Conservation (phyloP, 2,329 filamentous ascomycete species). For the Coleophoma cylindrospora region DNA sequence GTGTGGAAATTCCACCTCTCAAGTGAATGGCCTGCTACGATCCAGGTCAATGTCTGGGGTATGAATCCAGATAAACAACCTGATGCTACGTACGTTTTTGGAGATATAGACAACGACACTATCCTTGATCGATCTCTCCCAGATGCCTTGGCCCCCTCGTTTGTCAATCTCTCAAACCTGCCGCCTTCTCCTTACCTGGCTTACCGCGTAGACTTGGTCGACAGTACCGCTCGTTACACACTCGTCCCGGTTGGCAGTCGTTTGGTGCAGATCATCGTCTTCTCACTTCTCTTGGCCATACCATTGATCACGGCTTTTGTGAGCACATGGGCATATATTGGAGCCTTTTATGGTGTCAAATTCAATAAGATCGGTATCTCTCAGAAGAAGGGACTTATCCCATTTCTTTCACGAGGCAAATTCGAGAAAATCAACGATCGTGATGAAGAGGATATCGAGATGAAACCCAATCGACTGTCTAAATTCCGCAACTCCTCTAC, state of each 20-base stretch:
- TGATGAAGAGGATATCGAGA: constrained; percentile 3
- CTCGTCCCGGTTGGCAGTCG: constrained; percentile 48
- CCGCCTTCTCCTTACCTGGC: constrained; percentile 50
- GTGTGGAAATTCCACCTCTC: constrained; percentile 56
- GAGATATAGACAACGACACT: constrained; percentile 55
- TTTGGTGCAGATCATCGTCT: constrained; percentile 47
- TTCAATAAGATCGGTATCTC: constrained; percentile 53
- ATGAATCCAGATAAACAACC: constrained; percentile 59
- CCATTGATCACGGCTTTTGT: constrained; percentile 44
- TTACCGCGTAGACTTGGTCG: constrained; percentile 50
- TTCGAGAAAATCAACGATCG: constrained; percentile 20
- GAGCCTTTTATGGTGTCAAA: constrained; percentile 48
- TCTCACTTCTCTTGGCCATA: constrained; percentile 46
- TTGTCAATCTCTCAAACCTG: constrained; percentile 53
- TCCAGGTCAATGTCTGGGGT: constrained; percentile 63
- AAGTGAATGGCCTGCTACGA: constrained; percentile 55
- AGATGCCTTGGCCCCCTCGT: constrained; percentile 46
- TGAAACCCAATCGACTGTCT: neutral
- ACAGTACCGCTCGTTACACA: constrained; percentile 45
- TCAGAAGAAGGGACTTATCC: constrained; percentile 38
- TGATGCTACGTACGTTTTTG: constrained; percentile 52
- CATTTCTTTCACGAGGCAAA: constrained; percentile 27
- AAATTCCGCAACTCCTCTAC: neutral
- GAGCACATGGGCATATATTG: constrained; percentile 51
- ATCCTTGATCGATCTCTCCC: constrained; percentile 59